A percentile compares a stretch with the other conserved stretches of the same genome.
These are phyloP conservation scores for Gentiana dahurica DNA, from an alignment of 257 asterid genomes.

Conservation along the genomic window DNA sequence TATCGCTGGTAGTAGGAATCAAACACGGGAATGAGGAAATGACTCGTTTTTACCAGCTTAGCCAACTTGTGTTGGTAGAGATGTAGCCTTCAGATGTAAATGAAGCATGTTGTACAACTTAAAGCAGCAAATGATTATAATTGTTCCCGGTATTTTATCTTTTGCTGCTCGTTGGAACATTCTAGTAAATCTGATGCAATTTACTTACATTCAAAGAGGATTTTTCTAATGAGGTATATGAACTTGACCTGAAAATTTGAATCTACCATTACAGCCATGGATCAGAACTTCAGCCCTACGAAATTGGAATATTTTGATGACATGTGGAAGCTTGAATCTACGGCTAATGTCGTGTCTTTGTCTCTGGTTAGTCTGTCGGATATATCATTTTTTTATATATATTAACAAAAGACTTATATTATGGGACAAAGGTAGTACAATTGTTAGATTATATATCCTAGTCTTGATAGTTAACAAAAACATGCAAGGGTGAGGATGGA, in stretches of 20 bases:
- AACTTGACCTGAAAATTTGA: neutral
- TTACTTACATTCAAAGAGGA: too few species aligned
- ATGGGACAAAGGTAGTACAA: neutral
- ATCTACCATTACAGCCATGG: conserved; percentile 22
- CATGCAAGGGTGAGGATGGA: conserved; percentile 40
- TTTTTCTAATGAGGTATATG: neutral
- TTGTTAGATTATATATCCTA: neutral
- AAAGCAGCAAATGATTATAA: too few species aligned
- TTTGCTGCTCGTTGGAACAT: too few species aligned
- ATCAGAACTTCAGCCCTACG: conserved; percentile 34
- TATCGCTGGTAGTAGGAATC: too few species aligned
- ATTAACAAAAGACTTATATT: neutral
- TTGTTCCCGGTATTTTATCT: too few species aligned
- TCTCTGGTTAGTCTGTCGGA: conserved; percentile 32
- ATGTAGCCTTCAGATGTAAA: too few species aligned
- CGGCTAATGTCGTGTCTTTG: conserved; percentile 33
- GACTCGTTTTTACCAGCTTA: too few species aligned
- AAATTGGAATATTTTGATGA: conserved; percentile 48
- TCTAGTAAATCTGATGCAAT: too few species aligned
- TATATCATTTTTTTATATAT: neutral
- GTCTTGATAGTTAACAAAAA: neutral
- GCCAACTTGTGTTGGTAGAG: too few species aligned
- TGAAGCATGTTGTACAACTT: too few species aligned
- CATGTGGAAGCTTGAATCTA: conserved; percentile 53
- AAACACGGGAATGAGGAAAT: too few species aligned